Evolutionary conservation across 805 yeast species (phyloP).

Genomic region (Saccharomycopsis oosterbeekiorum): DNA sequence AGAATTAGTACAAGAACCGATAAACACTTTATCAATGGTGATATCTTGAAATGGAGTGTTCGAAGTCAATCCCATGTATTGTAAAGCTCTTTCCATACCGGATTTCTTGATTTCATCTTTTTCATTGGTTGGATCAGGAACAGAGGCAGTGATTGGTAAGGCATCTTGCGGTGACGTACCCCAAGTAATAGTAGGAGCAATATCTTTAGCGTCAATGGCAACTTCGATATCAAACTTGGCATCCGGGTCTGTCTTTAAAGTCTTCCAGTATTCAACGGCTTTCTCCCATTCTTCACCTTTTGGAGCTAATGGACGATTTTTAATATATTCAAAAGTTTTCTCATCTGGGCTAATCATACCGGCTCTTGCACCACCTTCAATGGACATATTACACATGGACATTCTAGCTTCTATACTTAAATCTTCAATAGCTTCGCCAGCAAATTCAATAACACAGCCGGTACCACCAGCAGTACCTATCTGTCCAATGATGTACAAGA

Average conservation of each 20-base stretch:
- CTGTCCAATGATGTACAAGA: constrained; percentile 87
- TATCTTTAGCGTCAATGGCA: constrained; percentile 68
- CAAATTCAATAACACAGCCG: constrained; percentile 92
- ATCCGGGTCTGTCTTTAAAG: constrained; percentile 80
- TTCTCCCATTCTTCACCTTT: constrained; percentile 91
- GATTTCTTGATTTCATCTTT: constrained; percentile 59
- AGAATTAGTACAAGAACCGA: constrained; percentile 97
- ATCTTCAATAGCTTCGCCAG: constrained; percentile 86
- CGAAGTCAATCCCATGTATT: constrained; percentile 85
- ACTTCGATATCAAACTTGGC: constrained; percentile 85
- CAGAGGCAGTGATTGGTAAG: constrained; percentile 79
- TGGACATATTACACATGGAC: constrained; percentile 99
- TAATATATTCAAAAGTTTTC: constrained; percentile 74
- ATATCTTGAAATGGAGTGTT: constrained; percentile 72
- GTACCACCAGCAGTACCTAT: constrained; percentile 99
- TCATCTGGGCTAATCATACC: constrained; percentile 98
- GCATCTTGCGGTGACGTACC: constrained; percentile 99
- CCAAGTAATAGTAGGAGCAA: constrained; percentile 97
- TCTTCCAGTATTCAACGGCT: constrained; percentile 84
- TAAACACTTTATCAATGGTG: constrained; percentile 83
- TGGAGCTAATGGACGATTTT: constrained; percentile 94
- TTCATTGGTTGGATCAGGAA: constrained; percentile 76
- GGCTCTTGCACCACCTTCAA: constrained; percentile 98
- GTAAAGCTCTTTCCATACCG: constrained; percentile 85
- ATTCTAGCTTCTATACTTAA: constrained; percentile 95